Conservation (phyloP, 2,329 filamentous ascomycete species). For the Aspergillus intermedius region DNA sequence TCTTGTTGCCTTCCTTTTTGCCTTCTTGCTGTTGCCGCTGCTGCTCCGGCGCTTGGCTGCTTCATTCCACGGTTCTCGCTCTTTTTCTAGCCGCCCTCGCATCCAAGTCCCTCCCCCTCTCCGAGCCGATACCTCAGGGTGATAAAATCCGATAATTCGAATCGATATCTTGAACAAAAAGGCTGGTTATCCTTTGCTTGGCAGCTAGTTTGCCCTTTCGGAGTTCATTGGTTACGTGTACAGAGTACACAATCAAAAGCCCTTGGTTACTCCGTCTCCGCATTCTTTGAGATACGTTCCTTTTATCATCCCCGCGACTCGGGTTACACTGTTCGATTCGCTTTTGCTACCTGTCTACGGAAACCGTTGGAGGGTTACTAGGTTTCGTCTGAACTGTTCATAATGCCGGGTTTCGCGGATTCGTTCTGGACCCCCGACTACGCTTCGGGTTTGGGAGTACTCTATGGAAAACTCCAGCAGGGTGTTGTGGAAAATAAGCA, state of each 20-base stretch:
- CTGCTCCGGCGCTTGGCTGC: not conserved
- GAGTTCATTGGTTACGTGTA: not conserved
- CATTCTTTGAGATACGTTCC: not conserved
- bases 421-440: slow-evolving; percentile 99
- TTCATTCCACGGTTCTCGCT: not conserved
- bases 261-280: no score
- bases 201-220: not conserved
- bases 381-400: slow-evolving; percentile 21
- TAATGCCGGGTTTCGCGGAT: slow-evolving; percentile 83
- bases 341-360: not conserved
- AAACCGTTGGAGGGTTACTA: not conserved
- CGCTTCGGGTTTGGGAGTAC: slow-evolving; percentile 86
- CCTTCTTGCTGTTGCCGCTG: slow-evolving; percentile 1
- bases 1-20: slow-evolving; percentile 1
- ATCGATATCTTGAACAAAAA: not conserved
- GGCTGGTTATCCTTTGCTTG: not conserved
- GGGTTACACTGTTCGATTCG: not conserved
- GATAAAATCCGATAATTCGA: not conserved
- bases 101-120: slow-evolving; percentile 6
- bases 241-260: not conserved
- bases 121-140: not conserved
- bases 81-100: slow-evolving; percentile 11
- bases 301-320: not conserved
- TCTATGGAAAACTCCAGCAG: slow-evolving; percentile 95
- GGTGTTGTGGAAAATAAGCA: slow-evolving; percentile 93